Evolutionary conservation across 352 stramenopile genomes (phyloP), one percentile per base, ranked within the genome.

Genomic region (Aphanomyces invadans): DNA sequence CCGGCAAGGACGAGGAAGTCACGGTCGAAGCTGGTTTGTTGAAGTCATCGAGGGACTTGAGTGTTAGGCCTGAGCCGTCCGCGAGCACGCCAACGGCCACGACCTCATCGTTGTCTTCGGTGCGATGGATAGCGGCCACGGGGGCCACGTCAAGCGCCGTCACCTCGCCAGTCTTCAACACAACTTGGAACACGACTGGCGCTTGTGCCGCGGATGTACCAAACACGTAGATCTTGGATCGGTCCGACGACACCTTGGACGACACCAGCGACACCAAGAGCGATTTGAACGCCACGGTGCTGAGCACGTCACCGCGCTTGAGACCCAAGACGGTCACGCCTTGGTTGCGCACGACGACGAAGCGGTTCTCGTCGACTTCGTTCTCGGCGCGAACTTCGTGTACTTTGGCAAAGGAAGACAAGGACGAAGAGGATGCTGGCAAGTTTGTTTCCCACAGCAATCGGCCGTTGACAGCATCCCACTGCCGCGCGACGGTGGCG

Each of bases 401-500:
- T 15, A 36, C 54, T 45, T 31, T 21, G 32, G 54, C 25, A 48
- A 62, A 62, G 25, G 54, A 26, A n/a, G 31, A 29, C 25, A 25
- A 21, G 2, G 31, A 21, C 5, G 54, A 36, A 5, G 54, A 21
- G 4, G 32, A 31, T 12, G 38, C 54, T 10, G 54, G 54, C 32
- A 62, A 42, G 21, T 62, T 44, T n/a, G 32, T 32, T 21, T 93
- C 80, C 84, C 84, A 93, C 11, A 88, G 60, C 46, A 93, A 54
- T n/a, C 75, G 71, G 12, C 84, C 84, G 23, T 86, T 70, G 1
- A 74, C 73, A 0, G 73, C 46, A 52, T 93, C 82, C 84, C 84
- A 93, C 60, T 91, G 70, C 2, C 82, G 74, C 51, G 91, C 62
- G 62, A 86, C 80, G 63, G 74, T 83, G 33, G 74, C 79, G 61